Base-by-base conservation (phyloP, 148 eudicot genomes). In the Pharnaceum exiguum region DNA sequence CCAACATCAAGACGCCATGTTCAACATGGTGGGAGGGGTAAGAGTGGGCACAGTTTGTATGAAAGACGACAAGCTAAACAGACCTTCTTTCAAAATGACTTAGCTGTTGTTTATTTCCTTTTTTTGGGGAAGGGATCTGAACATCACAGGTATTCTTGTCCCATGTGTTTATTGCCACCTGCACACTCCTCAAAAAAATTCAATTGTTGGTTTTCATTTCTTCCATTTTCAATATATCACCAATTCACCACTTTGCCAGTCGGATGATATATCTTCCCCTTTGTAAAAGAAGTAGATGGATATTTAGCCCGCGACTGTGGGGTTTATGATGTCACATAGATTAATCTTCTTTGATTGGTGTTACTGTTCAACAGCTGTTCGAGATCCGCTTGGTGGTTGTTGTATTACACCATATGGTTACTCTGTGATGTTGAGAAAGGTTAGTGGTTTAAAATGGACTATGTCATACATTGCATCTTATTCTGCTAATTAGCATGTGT, bases 361-460 rank as follows among this genome's bases (percentile, higher is more conserved):
- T 61, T 47, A 48, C 22, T 11, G 10, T n/a, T 18, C 71, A 61
- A 64, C 87, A 94, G 99, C 99, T 32, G 48, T 76, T 26, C 74
- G 71, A 46, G 99, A 94, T 77, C 99, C 99, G 69, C 93, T 94
- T 74, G 99, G 99, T 42, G 99, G 99, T 51, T 94, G 99, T 59
- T 40, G 87, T 65, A 55, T 94, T 48, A 81, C 85, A 32, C 96
- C 99, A 13, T 77, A 78, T 71, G 99, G 99, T 28, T 94, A 89
- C 68, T 76, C 96, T 60, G 67, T 84, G 53, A 55, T 94, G 84
- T 70, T 94, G 58, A 78, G 65, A 52, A 89, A 94, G 99, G 99
- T 94, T 35, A 55, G 69, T 51, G 2, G n/a, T n/a, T 49, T 5
- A 24, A 18, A 47, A 37, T 48, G 46, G 36, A 36, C 38, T 17